A percentile compares a stretch with the other conserved stretches of the same genome.
Conservation (phyloP, 2,329 filamentous ascomycete genomes). For the Botrytis hyacinthi region DNA sequence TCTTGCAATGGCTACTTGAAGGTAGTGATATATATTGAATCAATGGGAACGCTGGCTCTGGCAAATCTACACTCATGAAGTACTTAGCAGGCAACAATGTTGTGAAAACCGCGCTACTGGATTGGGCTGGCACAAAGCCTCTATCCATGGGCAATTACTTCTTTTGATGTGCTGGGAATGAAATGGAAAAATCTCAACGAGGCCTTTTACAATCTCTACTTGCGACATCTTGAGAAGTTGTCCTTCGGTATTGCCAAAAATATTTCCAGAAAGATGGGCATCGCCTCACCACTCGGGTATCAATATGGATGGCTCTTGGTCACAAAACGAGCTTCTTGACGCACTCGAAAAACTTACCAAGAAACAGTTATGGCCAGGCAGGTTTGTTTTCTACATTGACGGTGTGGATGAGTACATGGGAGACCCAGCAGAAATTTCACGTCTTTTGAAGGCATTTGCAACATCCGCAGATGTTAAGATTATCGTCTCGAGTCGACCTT, state of each 20-base stretch:
- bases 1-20: constrained; percentile 22
- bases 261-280: constrained; percentile 7
- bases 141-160: constrained; percentile 42
- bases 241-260: not conserved
- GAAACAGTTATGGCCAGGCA: not conserved
- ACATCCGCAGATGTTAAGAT: not conserved
- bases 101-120: constrained; percentile 33
- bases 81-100: constrained; percentile 16
- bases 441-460: not conserved
- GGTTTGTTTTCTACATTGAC: not conserved
- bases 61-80: constrained; percentile 30
- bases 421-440: not conserved
- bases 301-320: not conserved
- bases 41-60: constrained; percentile 26
- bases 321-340: not conserved
- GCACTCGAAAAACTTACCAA: not conserved
- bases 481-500: constrained; percentile 3
- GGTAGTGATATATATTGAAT: constrained; percentile 26
- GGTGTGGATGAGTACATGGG: constrained; percentile 7
- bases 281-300: not conserved
- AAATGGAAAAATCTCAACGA: constrained; percentile 21
- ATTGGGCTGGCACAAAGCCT: constrained; percentile 27
- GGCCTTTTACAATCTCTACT: constrained; percentile 25
- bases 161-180: constrained; percentile 46
- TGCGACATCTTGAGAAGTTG: constrained; percentile 11